Evolutionary conservation across 108 stramenopile species (phyloP), one percentile per base, ranked within the genome.

Genomic region (Discostella pseudostelligera): DNA sequence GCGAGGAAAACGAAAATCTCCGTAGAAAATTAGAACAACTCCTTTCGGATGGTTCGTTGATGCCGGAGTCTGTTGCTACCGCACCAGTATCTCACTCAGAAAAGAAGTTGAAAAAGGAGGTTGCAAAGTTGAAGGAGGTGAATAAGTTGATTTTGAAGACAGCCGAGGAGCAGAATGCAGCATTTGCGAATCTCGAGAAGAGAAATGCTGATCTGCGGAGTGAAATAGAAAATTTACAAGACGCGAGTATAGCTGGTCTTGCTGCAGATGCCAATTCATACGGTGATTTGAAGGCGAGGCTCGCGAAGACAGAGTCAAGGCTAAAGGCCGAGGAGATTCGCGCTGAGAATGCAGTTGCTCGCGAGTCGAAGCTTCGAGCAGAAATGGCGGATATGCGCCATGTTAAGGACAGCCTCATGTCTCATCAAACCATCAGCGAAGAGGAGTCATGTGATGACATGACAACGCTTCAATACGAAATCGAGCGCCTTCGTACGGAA

Each of bases 61-160:
- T 24, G 44, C 12, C 43, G 35, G 67, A 48, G 35, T 32, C 20
- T 36, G 45, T 21, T 8, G 14, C 24, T 10, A 6, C 37, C 13
- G 22, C 32, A 49, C 44, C 67, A 4, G 47, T 16, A 56, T 56
- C 55, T 10, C n/a, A 11, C 14, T 56, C 55, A 39, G 55, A 56
- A 8, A 56, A 56, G 16, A 76, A 61, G 58, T 36, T 72, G 69
- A 76, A 78, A 50, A 62, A 56, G 21, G 67, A 72, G 39, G 53
- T 78, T 39, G 28, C 62, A 1, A 65, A 78, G 56, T 65, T 80
- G 37, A 76, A 80, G 49, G 79, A 72, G 70, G 74, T 70, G 2
- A 76, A 79, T 48, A 69, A 69, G 19, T 69, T 63, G 47, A 63
- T 76, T 45, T 54, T 76, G 6, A 67, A 76, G 39, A 69, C 75